Evolutionary conservation across 495 filamentous ascomycete species (phyloP).

Genomic region (Diplogelasinospora grovesii): DNA sequence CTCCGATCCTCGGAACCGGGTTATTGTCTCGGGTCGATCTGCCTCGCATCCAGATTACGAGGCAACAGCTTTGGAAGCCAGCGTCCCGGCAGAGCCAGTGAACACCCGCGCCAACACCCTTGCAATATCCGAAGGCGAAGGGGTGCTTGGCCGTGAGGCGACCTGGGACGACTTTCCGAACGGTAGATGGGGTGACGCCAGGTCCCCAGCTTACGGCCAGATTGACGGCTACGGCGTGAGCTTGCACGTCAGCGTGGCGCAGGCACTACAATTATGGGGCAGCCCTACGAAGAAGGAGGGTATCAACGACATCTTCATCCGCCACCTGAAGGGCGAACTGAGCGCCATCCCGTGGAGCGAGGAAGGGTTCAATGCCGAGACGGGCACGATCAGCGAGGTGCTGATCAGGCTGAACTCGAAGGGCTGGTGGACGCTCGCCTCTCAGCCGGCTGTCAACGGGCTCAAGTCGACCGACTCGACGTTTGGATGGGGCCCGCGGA

Average conservation of each 20-base stretch:
- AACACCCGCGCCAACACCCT: slow-evolving; percentile 72
- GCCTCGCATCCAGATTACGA: slow-evolving; percentile 54
- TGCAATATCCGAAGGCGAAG: slow-evolving; percentile 87
- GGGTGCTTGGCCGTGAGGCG: slow-evolving; percentile 85
- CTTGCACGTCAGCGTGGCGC: slow-evolving; percentile 69
- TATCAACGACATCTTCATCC: slow-evolving; percentile 70
- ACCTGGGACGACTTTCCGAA: slow-evolving; percentile 99
- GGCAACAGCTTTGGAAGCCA: slow-evolving; percentile 58
- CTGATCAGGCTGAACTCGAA: slow-evolving; percentile 70
- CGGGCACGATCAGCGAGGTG: slow-evolving; percentile 64
- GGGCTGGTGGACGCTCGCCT: slow-evolving; percentile 94
- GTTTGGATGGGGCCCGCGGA: slow-evolving; percentile 90
- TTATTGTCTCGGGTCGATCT: slow-evolving; percentile 62
- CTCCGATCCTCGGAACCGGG: slow-evolving; percentile 69
- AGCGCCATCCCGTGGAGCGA: slow-evolving; percentile 88
- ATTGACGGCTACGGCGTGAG: slow-evolving; percentile 93
- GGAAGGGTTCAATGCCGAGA: slow-evolving; percentile 80
- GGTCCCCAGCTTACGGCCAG: slow-evolving; percentile 85
- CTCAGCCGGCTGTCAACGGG: slow-evolving; percentile 92
- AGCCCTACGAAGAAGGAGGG: slow-evolving; percentile 60
- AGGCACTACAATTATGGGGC: slow-evolving; percentile 80
- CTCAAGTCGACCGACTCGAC: slow-evolving; percentile 64
- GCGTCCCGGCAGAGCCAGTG: slow-evolving; percentile 50
- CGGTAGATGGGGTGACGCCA: slow-evolving; percentile 90
- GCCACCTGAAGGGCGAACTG: slow-evolving; percentile 69